Evolutionary conservation across 140 eudicot species (phyloP), one percentile per base, ranked within the genome.

Genomic region (Anethum foeniculum): DNA sequence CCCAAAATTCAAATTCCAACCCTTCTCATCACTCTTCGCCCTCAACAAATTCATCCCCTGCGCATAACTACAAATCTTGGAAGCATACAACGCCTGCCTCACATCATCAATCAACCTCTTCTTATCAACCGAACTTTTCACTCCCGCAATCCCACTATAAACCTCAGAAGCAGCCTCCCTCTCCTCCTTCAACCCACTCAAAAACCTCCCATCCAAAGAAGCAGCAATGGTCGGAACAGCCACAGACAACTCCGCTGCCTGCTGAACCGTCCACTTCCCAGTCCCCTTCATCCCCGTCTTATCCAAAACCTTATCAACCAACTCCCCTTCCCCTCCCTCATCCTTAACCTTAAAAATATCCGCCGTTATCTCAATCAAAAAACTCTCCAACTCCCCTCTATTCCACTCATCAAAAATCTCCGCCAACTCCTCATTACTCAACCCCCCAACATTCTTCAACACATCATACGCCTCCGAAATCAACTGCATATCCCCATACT

Each of bases 211-310:
- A 56, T 93, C 98, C 54, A 93, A 62, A 13, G 97, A 91, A 0
- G 97, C 97, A 3, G 98, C 98, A 68, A 94, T 94, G 0, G 98
- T 94, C 0, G 98, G 98, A 0, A 93, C 93, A 0, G 98, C 96
- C 38, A 94, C 90, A 0, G 98, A 91, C 39, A 93, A 84, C 87
- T 93, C 98, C 6, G 98, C 98, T 0, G 96, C 98, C 82, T 93
- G 98, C 87, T 93, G 98, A 38, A 93, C 98, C 8, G 98, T 94
- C 98, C 98, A 94, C 75, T 94, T 94, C 48, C 98, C 97, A 0
- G 98, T 94, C 67, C 98, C 98, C 52, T 94, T 94, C 98, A 93
- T 93, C 79, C 98, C 98, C 0, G 98, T 93, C 83, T 93, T 93
- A 83, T 93, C 98, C 82, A 93, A 81, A 79, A 93, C 89, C 88